Conservation (phyloP, 2,329 filamentous ascomycete species). For the Hypoxylon sp. region DNA sequence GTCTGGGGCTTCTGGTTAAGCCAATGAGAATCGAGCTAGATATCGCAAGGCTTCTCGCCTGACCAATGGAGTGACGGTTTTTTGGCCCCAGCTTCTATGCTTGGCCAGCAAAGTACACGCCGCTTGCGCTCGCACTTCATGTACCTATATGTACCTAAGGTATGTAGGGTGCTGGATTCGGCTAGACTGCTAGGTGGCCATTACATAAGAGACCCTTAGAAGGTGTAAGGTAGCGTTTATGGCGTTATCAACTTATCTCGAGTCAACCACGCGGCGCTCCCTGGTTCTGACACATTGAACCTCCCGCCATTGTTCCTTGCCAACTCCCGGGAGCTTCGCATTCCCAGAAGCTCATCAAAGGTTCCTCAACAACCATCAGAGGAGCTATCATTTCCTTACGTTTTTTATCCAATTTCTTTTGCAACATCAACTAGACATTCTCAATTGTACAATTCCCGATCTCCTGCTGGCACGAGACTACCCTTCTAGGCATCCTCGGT, state of each 20-base stretch:
- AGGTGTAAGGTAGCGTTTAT: conserved; percentile 10
- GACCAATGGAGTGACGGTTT: conserved; percentile 33
- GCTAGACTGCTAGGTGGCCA: conserved; percentile 17
- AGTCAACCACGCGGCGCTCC: conserved; percentile 21
- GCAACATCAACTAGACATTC: background rate
- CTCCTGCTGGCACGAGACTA: conserved; percentile 31
- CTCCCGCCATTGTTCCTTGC: conserved; percentile 10
- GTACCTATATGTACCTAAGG: background rate
- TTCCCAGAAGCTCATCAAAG: conserved; percentile 38
- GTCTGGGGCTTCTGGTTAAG: conserved; percentile 25
- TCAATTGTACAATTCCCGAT: conserved; percentile 25
- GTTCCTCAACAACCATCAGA: conserved; percentile 11
- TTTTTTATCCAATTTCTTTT: conserved; percentile 11
- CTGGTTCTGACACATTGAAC: conserved; percentile 26
- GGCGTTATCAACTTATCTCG: conserved; percentile 38
- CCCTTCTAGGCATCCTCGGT: background rate
- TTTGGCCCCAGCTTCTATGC: conserved; percentile 12
- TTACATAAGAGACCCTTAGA: conserved; percentile 30
- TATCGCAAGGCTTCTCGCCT: conserved; percentile 39
- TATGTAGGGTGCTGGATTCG: conserved; percentile 12
- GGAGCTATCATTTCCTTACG: conserved; percentile 6
- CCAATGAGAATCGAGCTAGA: conserved; percentile 32
- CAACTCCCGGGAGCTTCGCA: conserved; percentile 33
- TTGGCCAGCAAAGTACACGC: conserved; percentile 28
- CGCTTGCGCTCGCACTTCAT: background rate